Conservation (phyloP, 176 grass and related monocot genomes). For the Canna indica region DNA sequence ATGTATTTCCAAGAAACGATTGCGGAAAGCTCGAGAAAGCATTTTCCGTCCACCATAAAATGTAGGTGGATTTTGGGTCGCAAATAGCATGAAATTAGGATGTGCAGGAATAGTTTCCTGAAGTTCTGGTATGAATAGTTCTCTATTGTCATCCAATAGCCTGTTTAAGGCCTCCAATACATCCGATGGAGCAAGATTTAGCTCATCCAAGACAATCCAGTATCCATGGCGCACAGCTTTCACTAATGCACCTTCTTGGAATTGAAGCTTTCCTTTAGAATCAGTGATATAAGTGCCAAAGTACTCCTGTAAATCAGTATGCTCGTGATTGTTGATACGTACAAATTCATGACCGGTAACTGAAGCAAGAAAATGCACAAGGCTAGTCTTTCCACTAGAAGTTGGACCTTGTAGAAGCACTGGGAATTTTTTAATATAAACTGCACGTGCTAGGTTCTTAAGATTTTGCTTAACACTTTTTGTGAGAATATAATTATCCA, state of each 20-base stretch:
- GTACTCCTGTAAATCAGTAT: constrained; percentile 97
- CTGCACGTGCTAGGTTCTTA: constrained; percentile 68
- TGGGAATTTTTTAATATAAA: constrained; percentile 84
- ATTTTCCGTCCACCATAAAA: constrained; percentile 89
- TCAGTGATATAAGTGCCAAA: constrained; percentile 78
- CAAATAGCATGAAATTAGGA: constrained; percentile 97
- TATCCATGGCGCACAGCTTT: constrained; percentile 88
- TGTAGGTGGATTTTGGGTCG: constrained; percentile 87
- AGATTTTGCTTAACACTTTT: constrained; percentile 73
- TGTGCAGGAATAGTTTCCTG: constrained; percentile 74
- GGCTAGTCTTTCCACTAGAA: constrained; percentile 93
- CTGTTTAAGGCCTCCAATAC: constrained; percentile 95
- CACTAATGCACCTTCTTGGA: constrained; percentile 90
- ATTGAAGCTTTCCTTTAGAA: constrained; percentile 63
- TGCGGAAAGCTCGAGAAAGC: constrained; percentile 87
- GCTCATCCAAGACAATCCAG: constrained; percentile 97
- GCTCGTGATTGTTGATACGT: constrained; percentile 97
- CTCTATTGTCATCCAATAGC: constrained; percentile 91
- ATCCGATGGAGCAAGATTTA: constrained; percentile 97
- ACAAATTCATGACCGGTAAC: constrained; percentile 85
- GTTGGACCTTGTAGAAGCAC: constrained; percentile 94
- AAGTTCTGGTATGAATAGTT: constrained; percentile 86
- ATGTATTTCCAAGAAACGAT: constrained; percentile 88
- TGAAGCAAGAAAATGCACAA: constrained; percentile 76
- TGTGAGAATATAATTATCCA: constrained; percentile 59